Percentiles rank a stretch among this genome's conserved stretches.
phyloP scores from a whole-genome alignment of 257 asterid species.

The Haberlea rhodopensis region DNA sequence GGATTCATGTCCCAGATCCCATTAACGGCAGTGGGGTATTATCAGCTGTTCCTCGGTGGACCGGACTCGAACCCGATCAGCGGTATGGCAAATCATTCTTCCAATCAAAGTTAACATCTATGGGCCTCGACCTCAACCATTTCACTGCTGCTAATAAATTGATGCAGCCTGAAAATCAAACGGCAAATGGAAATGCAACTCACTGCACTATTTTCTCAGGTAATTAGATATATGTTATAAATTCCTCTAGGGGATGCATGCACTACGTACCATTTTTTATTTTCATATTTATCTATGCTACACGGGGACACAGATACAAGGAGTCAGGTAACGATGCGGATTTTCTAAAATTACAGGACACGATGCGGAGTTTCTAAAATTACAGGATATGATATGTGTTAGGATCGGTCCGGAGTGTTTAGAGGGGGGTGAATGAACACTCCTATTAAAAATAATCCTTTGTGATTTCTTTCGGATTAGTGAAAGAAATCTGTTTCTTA shows the following conservation, averaged over 20 bases:
- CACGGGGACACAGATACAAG: no score
- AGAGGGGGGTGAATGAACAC: no score
- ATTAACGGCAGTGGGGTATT: conserved; percentile 24
- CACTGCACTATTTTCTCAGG: conserved; percentile 41
- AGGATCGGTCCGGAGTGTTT: no score
- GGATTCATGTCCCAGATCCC: conserved; percentile 29
- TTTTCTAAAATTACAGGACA: no score
- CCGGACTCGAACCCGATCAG: conserved; percentile 39
- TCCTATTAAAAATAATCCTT: no score
- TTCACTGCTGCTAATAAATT: conserved; percentile 19
- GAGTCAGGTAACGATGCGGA: no score
- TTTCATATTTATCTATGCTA: not conserved
- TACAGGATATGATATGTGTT: no score
- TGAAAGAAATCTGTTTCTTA: no score
- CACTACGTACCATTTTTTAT: no score
- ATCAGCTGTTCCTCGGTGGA: conserved; percentile 47
- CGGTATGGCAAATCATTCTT: conserved; percentile 33
- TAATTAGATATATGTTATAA: conserved; percentile 24
- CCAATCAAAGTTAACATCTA: conserved; percentile 37
- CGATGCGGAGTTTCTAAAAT: no score
- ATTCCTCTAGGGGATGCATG: no score
- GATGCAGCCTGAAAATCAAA: conserved; percentile 16
- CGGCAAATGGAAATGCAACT: conserved; percentile 27
- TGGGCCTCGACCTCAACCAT: conserved; percentile 13
- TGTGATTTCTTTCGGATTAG: no score